Conservation (phyloP, 805 yeast genomes). For the Helenozyma baotianmanensis region DNA sequence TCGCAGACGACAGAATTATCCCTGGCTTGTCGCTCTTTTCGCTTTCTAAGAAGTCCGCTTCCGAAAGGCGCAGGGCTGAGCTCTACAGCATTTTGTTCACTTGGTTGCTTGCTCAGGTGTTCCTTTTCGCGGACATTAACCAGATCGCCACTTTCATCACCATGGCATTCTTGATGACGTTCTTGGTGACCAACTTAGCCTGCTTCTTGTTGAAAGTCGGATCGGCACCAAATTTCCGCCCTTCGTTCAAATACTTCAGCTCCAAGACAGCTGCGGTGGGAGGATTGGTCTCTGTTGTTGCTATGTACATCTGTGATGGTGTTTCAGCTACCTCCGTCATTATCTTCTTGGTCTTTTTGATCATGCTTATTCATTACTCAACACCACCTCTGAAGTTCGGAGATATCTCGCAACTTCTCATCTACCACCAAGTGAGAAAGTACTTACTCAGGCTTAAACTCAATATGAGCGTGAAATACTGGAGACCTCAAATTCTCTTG, state of each 20-base stretch:
- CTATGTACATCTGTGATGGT: slow-evolving; percentile 96
- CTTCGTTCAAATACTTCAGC: slow-evolving; percentile 85
- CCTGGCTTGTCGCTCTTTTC: slow-evolving; percentile 67
- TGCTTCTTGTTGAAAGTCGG: slow-evolving; percentile 85
- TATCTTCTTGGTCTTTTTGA: slow-evolving; percentile 57
- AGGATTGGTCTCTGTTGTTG: slow-evolving; percentile 59
- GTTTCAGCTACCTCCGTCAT: slow-evolving; percentile 77
- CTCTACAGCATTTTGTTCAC: slow-evolving; percentile 64
- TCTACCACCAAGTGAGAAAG: slow-evolving; percentile 95
- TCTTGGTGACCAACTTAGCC: slow-evolving; percentile 89
- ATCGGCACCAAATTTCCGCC: slow-evolving; percentile 97
- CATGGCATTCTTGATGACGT: slow-evolving; percentile 96
- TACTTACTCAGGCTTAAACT: slow-evolving; percentile 76
- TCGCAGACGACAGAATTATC: slow-evolving; percentile 81
- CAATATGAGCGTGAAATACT: slow-evolving; percentile 88
- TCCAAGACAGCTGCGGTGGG: slow-evolving; percentile 80
- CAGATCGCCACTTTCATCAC: slow-evolving; percentile 93
- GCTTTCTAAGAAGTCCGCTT: slow-evolving; percentile 35
- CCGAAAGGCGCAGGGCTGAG: slow-evolving; percentile 50
- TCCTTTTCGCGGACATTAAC: slow-evolving; percentile 85
- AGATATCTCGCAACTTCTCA: slow-evolving; percentile 91
- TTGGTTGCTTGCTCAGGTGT: slow-evolving; percentile 78
- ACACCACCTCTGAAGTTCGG: slow-evolving; percentile 98
- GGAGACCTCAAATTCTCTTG: slow-evolving; percentile 94
- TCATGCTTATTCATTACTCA: slow-evolving; percentile 77